These are phyloP conservation scores for Syzygium oleosum DNA, from an alignment of 345 rosid species.

Conservation along the genomic window DNA sequence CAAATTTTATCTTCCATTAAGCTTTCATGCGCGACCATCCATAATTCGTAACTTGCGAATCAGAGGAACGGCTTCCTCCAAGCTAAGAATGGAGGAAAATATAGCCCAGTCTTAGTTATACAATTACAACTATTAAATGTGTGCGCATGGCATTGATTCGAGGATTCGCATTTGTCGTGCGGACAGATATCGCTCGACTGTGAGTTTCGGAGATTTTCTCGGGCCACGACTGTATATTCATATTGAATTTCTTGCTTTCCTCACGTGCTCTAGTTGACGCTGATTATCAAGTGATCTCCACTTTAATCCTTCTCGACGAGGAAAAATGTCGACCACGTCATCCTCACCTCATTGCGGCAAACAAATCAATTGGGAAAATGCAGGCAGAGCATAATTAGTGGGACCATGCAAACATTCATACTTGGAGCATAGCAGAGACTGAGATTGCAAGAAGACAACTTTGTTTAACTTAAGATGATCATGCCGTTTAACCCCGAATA, in stretches of 20 bases:
- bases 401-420: background rate
- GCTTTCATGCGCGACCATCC: background rate
- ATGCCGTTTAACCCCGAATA: background rate
- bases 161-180: background rate
- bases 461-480: background rate
- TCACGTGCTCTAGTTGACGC: background rate
- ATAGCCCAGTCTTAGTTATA: background rate
- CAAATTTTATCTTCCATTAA: background rate
- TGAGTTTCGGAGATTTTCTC: background rate
- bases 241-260: background rate
- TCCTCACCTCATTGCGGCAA: background rate
- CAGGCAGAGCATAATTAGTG: background rate
- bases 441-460: background rate
- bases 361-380: background rate
- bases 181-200: background rate
- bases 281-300: background rate
- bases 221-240: too few species aligned
- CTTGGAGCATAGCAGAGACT: background rate
- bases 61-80: background rate
- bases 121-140: background rate
- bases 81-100: background rate
- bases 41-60: background rate
- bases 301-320: background rate
- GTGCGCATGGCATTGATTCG: background rate
- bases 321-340: background rate